Conservation (phyloP, 1,284 basidiomycete species). For the Anthracocystis panici-leucophaei region DNA sequence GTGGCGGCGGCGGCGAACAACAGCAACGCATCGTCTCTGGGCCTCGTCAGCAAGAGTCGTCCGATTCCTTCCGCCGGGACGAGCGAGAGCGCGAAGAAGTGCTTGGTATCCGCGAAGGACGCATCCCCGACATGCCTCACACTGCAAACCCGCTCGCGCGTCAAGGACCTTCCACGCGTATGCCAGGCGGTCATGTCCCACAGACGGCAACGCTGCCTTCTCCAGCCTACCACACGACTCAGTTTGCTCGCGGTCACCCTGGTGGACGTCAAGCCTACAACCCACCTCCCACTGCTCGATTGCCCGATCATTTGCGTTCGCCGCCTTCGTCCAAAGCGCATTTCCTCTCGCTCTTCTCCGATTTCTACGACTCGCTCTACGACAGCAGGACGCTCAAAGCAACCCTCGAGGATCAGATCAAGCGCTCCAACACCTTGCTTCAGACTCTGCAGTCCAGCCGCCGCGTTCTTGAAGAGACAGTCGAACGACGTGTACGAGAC, state of each 20-base stretch:
- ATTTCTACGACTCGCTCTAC: slow-evolving; percentile 66
- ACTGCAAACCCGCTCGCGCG: slow-evolving; percentile 45
- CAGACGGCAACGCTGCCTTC: slow-evolving; percentile 63
- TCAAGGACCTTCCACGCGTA: slow-evolving; percentile 29
- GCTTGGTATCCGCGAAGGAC: slow-evolving; percentile 33
- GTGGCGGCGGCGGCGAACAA: slow-evolving; percentile 13
- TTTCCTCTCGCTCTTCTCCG: slow-evolving; percentile 66
- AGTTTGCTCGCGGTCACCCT: slow-evolving; percentile 41
- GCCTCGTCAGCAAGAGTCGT: slow-evolving; percentile 15
- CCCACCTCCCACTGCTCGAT: slow-evolving; percentile 32
- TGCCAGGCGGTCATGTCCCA: slow-evolving; percentile 51
- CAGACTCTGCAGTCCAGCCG: slow-evolving; percentile 66
- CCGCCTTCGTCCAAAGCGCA: slow-evolving; percentile 60
- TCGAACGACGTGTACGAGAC: slow-evolving; percentile 61
- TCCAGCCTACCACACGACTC: slow-evolving; percentile 65
- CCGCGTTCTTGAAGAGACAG: slow-evolving; percentile 63
- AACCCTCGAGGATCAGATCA: slow-evolving; percentile 67
- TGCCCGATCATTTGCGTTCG: slow-evolving; percentile 58
- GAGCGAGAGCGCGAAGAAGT: slow-evolving; percentile 45
- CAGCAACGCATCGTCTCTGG: slow-evolving; percentile 41
- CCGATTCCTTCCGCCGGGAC: slow-evolving; percentile 27
- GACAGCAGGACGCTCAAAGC: slow-evolving; percentile 67
- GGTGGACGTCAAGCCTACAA: slow-evolving; percentile 32
- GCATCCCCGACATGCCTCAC: slow-evolving; percentile 47
- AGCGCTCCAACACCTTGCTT: slow-evolving; percentile 64